These are phyloP conservation scores for Gynostemma pentaphyllum DNA, from an alignment of 306 rosid genomes.

Conservation along the genomic window DNA sequence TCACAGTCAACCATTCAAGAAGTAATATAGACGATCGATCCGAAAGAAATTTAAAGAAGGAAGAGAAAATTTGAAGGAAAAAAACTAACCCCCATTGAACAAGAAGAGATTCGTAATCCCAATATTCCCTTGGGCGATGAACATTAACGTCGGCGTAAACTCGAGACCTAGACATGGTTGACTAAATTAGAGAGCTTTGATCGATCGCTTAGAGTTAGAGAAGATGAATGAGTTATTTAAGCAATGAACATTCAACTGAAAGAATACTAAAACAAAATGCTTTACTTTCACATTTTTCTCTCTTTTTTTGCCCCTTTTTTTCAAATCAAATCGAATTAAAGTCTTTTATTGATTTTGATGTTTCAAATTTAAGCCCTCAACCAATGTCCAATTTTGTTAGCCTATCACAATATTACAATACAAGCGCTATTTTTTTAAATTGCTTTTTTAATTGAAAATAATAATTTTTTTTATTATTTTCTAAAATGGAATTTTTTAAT, in stretches of 20 bases:
- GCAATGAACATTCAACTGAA: neutral
- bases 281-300: neutral
- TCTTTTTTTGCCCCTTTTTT: neutral
- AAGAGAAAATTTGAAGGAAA: neutral
- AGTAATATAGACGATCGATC: constrained; percentile 9
- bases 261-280: neutral
- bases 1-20: neutral
- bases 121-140: constrained; percentile 40
- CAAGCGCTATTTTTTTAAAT: no score
- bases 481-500: no score
- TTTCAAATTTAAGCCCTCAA: no score
- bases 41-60: neutral
- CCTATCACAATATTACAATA: no score
- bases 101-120: constrained; percentile 36
- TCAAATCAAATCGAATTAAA: no score
- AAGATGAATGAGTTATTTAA: neutral
- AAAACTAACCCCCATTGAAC: constrained; percentile 41
- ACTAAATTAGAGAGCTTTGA: neutral
- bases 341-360: no score
- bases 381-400: no score
- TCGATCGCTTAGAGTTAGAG: neutral
- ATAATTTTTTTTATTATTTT: no score
- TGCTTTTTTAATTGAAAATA: no score
- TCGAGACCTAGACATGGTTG: constrained; percentile 38
- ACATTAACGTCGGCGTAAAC: constrained; percentile 35